Conservation (phyloP, 2,329 filamentous ascomycete species). For the Fusarium circinatum region DNA sequence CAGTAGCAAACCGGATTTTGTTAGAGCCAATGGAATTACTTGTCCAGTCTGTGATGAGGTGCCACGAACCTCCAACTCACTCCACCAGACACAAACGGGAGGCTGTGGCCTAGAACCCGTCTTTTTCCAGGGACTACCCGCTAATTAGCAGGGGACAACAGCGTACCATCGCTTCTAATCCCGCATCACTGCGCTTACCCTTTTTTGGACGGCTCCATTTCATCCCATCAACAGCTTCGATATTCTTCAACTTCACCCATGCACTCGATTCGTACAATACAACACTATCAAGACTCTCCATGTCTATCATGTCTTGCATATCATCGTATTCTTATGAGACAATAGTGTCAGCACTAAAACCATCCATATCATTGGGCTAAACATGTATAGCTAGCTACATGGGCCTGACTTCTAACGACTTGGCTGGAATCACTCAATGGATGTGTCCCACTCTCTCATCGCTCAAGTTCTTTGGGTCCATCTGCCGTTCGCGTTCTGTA, state of each 20-base stretch:
- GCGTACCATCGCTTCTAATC: constrained; percentile 22
- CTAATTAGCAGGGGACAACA: constrained; percentile 21
- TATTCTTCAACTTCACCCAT: constrained; percentile 33
- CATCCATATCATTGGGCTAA: not conserved
- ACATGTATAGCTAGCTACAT: not conserved
- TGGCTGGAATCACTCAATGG: constrained; percentile 4
- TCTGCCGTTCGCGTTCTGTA: constrained; percentile 9
- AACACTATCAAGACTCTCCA: not conserved
- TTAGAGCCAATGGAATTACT: constrained; percentile 18
- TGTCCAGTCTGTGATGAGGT: constrained; percentile 2
- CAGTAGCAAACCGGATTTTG: not conserved
- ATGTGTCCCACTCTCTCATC: constrained; percentile 24
- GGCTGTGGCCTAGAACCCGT: constrained; percentile 16
- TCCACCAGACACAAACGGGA: constrained; percentile 11
- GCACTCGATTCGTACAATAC: not conserved
- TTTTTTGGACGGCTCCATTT: not conserved
- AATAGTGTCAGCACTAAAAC: not conserved
- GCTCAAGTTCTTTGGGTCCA: constrained; percentile 3
- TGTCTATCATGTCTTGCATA: not conserved
- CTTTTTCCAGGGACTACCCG: constrained; percentile 29
- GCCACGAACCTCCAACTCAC: constrained; percentile 12
- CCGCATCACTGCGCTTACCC: constrained; percentile 10
- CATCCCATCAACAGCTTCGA: constrained; percentile 8
- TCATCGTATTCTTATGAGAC: not conserved
- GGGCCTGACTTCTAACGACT: not conserved